Percentiles rank a stretch among this genome's conserved stretches.
Evolutionary conservation across 352 stramenopile genomes (phyloP).

Genomic region (Phytophthora idaei): DNA sequence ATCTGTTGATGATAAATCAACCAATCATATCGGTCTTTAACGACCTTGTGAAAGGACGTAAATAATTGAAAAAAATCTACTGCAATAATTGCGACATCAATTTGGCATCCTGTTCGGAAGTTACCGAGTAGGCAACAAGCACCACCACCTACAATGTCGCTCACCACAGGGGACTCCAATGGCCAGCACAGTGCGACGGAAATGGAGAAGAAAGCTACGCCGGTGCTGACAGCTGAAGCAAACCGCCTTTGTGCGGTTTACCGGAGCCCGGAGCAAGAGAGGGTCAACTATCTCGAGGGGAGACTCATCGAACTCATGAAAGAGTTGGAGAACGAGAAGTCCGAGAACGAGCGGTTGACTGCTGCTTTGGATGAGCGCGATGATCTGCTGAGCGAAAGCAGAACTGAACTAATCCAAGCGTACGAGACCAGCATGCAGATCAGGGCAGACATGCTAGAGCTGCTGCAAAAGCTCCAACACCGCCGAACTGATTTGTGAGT

Average conservation of each 20-base stretch:
- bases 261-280: slow-evolving; percentile 5
- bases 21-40: no score
- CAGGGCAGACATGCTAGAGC: slow-evolving; percentile 15
- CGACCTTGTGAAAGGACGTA: no score
- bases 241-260: slow-evolving; percentile 3
- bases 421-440: slow-evolving; percentile 20
- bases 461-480: slow-evolving; percentile 10
- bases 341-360: slow-evolving; percentile 7
- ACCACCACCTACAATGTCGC: not conserved
- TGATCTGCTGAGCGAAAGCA: slow-evolving; percentile 7
- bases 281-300: slow-evolving; percentile 11
- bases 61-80: no score
- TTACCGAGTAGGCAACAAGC: not conserved
- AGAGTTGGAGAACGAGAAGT: slow-evolving; percentile 6
- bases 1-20: no score
- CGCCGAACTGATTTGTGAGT: not conserved
- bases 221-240: not conserved
- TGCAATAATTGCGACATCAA: no score
- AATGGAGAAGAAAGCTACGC: not conserved
- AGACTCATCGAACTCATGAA: slow-evolving; percentile 10
- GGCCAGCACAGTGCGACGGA: not conserved
- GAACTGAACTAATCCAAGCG: slow-evolving; percentile 8
- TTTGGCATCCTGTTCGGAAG: not conserved
- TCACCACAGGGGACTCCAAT: not conserved
- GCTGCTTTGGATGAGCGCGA: slow-evolving; percentile 11